These are phyloP conservation scores for Alternaria sp. DNA, from an alignment of 2,329 filamentous ascomycete species.

Conservation along the genomic window DNA sequence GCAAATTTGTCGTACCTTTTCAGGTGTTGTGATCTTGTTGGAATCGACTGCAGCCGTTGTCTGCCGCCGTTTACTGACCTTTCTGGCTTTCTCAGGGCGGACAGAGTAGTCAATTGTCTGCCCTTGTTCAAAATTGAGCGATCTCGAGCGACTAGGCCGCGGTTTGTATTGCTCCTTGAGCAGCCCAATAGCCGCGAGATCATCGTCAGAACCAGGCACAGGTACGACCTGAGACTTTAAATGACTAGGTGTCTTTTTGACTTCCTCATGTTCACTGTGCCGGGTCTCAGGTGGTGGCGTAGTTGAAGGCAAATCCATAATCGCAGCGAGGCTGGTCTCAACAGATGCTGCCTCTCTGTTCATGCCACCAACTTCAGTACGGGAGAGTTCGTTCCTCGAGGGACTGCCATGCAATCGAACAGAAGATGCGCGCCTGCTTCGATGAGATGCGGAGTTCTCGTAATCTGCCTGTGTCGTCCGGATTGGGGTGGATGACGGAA, in stretches of 20 bases:
- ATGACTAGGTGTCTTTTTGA: conserved; percentile 7
- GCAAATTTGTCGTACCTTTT: conserved; percentile 45
- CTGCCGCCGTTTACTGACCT: conserved; percentile 34
- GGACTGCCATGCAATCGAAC: conserved; percentile 14
- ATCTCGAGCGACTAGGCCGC: conserved; percentile 50
- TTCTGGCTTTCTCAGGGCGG: conserved; percentile 40
- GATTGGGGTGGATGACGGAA: neutral
- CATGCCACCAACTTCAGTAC: neutral
- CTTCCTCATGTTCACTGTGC: neutral
- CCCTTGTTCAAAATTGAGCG: conserved; percentile 31
- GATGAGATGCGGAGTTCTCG: conserved; percentile 11
- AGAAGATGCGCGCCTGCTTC: conserved; percentile 15
- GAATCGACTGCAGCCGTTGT: conserved; percentile 25
- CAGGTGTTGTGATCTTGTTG: conserved; percentile 32
- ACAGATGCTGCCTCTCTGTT: neutral
- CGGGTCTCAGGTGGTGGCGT: conserved; percentile 6
- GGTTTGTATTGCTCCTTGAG: conserved; percentile 50
- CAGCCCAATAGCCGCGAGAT: conserved; percentile 32
- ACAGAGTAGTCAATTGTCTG: conserved; percentile 43
- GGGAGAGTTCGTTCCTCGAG: conserved; percentile 9
- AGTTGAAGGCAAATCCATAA: neutral
- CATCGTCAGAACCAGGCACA: conserved; percentile 34
- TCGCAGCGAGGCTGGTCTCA: neutral
- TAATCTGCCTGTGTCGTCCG: neutral
- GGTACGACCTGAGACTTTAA: conserved; percentile 14